Evolutionary conservation across 2,329 filamentous ascomycete species (phyloP).

Genomic region (Blastomyces percursus): DNA sequence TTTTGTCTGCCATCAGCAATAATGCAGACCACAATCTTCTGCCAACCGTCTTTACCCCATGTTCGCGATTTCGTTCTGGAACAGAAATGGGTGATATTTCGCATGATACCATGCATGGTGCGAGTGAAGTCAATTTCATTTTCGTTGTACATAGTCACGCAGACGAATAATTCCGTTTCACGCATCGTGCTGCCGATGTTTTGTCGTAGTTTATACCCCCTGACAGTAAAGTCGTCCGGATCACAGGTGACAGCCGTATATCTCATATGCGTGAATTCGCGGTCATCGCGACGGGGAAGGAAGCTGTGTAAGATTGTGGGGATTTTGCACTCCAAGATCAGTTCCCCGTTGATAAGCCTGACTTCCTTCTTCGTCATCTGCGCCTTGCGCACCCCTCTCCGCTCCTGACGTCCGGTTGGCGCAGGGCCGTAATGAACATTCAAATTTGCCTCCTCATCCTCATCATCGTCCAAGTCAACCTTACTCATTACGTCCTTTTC

Average conservation of each 20-base stretch:
- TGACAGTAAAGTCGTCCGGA: conserved; percentile 80
- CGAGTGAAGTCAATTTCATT: conserved; percentile 93
- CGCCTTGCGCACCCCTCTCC: conserved; percentile 73
- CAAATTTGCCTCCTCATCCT: conserved; percentile 42
- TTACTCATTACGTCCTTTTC: conserved; percentile 36
- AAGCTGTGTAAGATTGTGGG: conserved; percentile 98
- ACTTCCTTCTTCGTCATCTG: conserved; percentile 93
- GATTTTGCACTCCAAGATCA: conserved; percentile 97
- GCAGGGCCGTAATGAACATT: conserved; percentile 72
- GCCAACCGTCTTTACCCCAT: conserved; percentile 95
- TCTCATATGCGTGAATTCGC: conserved; percentile 97
- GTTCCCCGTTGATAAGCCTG: conserved; percentile 89
- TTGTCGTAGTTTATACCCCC: conserved; percentile 86
- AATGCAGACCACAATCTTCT: conserved; percentile 97
- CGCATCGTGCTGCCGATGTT: conserved; percentile 72
- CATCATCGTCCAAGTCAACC: conserved; percentile 36
- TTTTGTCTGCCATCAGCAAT: conserved; percentile 90
- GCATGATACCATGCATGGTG: conserved; percentile 98
- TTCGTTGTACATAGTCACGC: conserved; percentile 98
- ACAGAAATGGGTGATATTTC: conserved; percentile 96
- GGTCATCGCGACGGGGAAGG: conserved; percentile 78
- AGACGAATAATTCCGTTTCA: conserved; percentile 93
- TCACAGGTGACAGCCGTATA: conserved; percentile 98
- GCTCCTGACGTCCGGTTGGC: conserved; percentile 73
- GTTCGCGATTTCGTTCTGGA: conserved; percentile 82